Percentiles rank a stretch among this genome's conserved stretches.
These are phyloP conservation scores for Chenopodium formosanum DNA, from an alignment of 148 eudicot species.

Conservation along the genomic window DNA sequence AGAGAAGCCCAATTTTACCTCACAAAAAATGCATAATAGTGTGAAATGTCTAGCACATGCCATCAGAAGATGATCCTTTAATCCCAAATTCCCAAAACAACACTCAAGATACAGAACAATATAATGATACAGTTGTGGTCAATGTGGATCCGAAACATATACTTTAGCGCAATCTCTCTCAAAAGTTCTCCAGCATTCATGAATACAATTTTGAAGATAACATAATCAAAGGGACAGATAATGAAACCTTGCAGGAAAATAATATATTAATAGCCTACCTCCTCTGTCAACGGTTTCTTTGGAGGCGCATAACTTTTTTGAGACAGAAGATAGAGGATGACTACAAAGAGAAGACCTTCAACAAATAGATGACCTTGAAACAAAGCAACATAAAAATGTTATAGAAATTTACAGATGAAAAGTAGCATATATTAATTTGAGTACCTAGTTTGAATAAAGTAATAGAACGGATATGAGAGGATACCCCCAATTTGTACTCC, in stretches of 20 bases:
- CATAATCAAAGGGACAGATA: background rate
- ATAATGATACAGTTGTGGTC: too few species aligned
- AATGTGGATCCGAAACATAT: background rate
- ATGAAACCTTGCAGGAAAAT: too few species aligned
- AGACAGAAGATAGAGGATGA: constrained; percentile 67
- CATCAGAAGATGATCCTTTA: background rate
- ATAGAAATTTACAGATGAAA: background rate
- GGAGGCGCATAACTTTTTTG: constrained; percentile 99
- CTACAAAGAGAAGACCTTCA: constrained; percentile 88
- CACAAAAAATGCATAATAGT: background rate
- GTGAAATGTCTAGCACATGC: background rate
- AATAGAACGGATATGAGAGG: background rate
- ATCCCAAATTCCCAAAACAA: background rate
- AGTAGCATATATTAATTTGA: background rate
- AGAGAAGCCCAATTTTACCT: background rate
- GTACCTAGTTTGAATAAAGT: background rate
- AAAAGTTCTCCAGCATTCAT: background rate
- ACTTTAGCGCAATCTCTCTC: background rate
- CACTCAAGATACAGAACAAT: background rate
- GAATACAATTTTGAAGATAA: background rate
- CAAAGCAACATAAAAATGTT: constrained; percentile 7
- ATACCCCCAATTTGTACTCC: constrained; percentile 88
- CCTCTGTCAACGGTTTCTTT: constrained; percentile 78
- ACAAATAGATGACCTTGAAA: constrained; percentile 85
- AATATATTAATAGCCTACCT: constrained; percentile 43